Percentiles rank a stretch among this genome's conserved stretches.
phyloP scores from a whole-genome alignment of 1,284 basidiomycete species.

The Ceratobasidium sp. region DNA sequence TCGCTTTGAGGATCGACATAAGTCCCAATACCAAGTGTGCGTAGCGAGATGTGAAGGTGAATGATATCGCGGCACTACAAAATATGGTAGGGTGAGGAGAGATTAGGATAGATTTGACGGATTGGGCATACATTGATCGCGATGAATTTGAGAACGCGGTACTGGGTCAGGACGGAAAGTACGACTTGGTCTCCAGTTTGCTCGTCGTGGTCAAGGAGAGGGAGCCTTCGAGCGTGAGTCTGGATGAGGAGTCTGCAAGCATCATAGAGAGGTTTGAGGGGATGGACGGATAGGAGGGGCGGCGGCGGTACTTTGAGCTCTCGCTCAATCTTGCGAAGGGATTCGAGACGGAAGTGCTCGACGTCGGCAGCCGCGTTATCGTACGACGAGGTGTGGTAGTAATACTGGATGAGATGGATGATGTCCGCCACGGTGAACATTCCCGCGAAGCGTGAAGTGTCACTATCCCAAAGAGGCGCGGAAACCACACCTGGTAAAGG shows the following conservation, averaged over 20 bases:
- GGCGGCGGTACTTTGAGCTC: conserved; percentile 92
- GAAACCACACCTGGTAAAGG: conserved; percentile 86
- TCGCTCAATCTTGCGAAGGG: conserved; percentile 93
- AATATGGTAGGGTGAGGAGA: conserved; percentile 50
- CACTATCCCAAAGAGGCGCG: conserved; percentile 98
- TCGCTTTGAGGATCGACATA: conserved; percentile 71
- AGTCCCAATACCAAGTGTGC: conserved; percentile 92
- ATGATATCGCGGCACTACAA: conserved; percentile 79
- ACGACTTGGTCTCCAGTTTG: conserved; percentile 97
- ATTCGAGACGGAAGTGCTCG: conserved; percentile 90
- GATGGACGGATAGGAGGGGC: conserved; percentile 90
- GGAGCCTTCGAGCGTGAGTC: conserved; percentile 94
- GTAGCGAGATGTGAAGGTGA: conserved; percentile 80
- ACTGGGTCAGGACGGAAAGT: conserved; percentile 96
- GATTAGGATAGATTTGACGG: conserved; percentile 14
- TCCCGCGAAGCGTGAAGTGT: conserved; percentile 87
- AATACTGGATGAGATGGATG: conserved; percentile 97
- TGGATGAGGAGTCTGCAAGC: conserved; percentile 92
- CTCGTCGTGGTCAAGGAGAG: conserved; percentile 92
- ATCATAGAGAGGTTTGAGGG: conserved; percentile 87
- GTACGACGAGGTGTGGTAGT: conserved; percentile 88
- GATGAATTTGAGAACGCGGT: conserved; percentile 97
- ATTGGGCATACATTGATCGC: conserved; percentile 87
- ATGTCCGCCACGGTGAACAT: conserved; percentile 98
- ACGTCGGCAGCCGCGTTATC: conserved; percentile 91